These are phyloP conservation scores for Haplosporangium gracile DNA, from an alignment of 192 early-diverging fungal genomes.

Conservation along the genomic window DNA sequence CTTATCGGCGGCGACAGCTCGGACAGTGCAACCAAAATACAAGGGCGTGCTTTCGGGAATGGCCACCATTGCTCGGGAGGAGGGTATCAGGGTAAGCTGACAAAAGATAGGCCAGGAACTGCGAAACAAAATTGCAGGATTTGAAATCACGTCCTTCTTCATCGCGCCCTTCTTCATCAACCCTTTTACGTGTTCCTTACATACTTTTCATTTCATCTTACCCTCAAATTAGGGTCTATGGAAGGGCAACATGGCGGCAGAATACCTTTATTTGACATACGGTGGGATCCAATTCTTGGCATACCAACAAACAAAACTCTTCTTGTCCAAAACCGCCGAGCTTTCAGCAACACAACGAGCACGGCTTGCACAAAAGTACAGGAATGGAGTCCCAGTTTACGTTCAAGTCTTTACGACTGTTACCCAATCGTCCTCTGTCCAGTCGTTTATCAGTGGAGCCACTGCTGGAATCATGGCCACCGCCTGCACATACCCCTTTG, in stretches of 20 bases:
- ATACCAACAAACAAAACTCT: conserved; percentile 71
- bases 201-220: conserved; percentile 1
- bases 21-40: conserved; percentile 61
- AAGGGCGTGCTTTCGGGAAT: conserved; percentile 75
- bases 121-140: not conserved
- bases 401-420: conserved; percentile 35
- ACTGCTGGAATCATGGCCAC: conserved; percentile 87
- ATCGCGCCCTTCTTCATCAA: too few species aligned
- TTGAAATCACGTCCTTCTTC: too few species aligned
- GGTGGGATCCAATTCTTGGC: conserved; percentile 89
- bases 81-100: conserved; percentile 79
- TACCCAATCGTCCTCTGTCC: conserved; percentile 29
- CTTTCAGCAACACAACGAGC: conserved; percentile 6
- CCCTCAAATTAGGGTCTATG: conserved; percentile 75
- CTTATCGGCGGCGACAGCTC: not conserved
- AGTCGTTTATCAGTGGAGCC: conserved; percentile 83
- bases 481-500: conserved; percentile 91
- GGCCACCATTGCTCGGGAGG: conserved; percentile 77
- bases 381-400: not conserved
- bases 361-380: conserved; percentile 11
- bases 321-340: conserved; percentile 46
- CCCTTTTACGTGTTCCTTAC: not conserved
- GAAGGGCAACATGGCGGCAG: conserved; percentile 95
- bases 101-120: not conserved
- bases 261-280: conserved; percentile 93